Evolutionary conservation across 306 rosid species (phyloP).

Genomic region (Cicer judaicum): DNA sequence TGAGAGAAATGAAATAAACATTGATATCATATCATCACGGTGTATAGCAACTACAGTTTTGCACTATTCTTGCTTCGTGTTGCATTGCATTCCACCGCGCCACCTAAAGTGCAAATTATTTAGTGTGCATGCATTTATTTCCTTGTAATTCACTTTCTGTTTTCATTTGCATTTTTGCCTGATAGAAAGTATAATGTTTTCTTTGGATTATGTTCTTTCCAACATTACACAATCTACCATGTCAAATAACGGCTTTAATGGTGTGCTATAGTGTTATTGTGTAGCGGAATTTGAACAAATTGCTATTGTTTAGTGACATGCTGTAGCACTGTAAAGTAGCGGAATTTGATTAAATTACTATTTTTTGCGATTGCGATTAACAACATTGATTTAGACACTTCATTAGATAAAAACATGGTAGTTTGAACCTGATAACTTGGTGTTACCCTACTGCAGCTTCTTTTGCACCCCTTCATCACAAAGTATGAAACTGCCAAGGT

Average conservation of each 20-base stretch:
- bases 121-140: constrained; percentile 20
- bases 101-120: neutral
- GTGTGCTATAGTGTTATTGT: too few species aligned
- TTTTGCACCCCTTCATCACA: constrained; percentile 76
- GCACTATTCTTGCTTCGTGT: neutral
- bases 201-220: constrained; percentile 4
- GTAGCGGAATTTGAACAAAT: too few species aligned
- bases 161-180: constrained; percentile 22
- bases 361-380: too few species aligned
- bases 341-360: too few species aligned
- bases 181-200: constrained; percentile 18
- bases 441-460: constrained; percentile 22
- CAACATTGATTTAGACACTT: neutral
- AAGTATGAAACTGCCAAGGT: constrained; percentile 61
- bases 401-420: constrained; percentile 25
- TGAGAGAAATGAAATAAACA: constrained; percentile 45
- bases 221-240: neutral
- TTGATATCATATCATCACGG: constrained; percentile 19
- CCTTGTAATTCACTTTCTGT: constrained; percentile 11
- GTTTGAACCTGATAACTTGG: constrained; percentile 43
- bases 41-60: constrained; percentile 32
- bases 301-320: neutral
- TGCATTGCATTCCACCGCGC: neutral
- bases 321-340: neutral
- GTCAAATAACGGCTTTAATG: neutral